Base-by-base conservation (phyloP, 805 yeast species). In the Barnettozyma californica region DNA sequence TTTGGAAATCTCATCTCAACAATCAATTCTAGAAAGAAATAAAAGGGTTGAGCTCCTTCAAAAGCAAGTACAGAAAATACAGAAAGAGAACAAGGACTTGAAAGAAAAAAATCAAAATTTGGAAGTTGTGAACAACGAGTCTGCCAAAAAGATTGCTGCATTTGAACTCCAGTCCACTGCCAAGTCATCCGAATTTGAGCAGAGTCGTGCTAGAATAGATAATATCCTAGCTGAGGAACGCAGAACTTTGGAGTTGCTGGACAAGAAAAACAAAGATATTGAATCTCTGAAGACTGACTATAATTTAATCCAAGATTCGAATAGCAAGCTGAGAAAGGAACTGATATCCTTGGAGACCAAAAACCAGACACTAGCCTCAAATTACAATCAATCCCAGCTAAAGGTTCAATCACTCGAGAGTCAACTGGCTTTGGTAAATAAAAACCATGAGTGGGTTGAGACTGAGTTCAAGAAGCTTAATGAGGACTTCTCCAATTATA, bases 391-490 rank as follows among this genome's bases (percentile, higher is more conserved):
- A 31, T 52, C 60, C 9, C 61, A 66, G 50, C 54, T 72, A 37
- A 67, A 64, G 39, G 55, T 68, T 20, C 72, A 73, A 46, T 62
- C 68, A 34, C 54, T 70, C 7, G 63, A 64, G 31, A 76, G 70
- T 46, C 80, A 78, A 45, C 46, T 75, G 6, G 70, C 68, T 21
- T 61, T 68, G n/a, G 54, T 71, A 16, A 65, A 70, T 18, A 62
- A 66, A 34, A 68, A 65, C 45, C 77, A 70, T 49, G 70, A 67
- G 16, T 65, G 74, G 64, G 57, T 77, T 3, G 72, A 78, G 36
- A 51, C 63, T 4, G 71, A 73, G 48, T 57, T 77, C 16, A 58
- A 63, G 16, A 49, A 63, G 5, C 62, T 66, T 37, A 52, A 63
- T 18, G 54, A 61, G 33, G 71, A 70, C 35, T 63, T 68, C 44